These are phyloP conservation scores for Aspergillus ruber DNA, from an alignment of 2,329 filamentous ascomycete species.

Conservation along the genomic window DNA sequence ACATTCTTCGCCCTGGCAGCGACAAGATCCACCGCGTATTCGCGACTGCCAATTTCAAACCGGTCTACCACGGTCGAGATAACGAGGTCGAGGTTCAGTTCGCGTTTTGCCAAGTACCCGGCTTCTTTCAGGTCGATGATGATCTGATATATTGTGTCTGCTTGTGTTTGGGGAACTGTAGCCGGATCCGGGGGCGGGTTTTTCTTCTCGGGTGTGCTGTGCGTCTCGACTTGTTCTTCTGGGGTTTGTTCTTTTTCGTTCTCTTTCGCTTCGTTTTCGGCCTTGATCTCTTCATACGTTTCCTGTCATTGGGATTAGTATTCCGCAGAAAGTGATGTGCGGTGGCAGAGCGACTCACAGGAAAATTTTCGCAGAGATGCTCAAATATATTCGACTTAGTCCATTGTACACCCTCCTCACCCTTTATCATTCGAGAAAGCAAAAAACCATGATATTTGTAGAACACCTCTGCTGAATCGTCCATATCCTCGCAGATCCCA, in stretches of 20 bases:
- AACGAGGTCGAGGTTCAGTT: conserved; percentile 31
- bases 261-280: conserved; percentile 16
- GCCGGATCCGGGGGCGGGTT: conserved; percentile 15
- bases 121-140: conserved; percentile 35
- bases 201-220: not conserved
- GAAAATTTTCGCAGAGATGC: conserved; percentile 39
- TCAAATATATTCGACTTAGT: conserved; percentile 37
- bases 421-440: conserved; percentile 43
- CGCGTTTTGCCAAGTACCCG: conserved; percentile 36
- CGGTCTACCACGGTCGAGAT: conserved; percentile 26
- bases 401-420: conserved; percentile 41
- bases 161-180: conserved; percentile 26
- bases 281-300: conserved; percentile 26
- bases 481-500: conserved; percentile 36
- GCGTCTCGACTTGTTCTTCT: conserved; percentile 3
- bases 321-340: too few relatives aligned
- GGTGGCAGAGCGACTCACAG: conserved; percentile 20
- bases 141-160: conserved; percentile 30
- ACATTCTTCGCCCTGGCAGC: conserved; percentile 25
- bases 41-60: conserved; percentile 26
- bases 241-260: not conserved
- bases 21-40: conserved; percentile 33
- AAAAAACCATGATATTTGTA: conserved; percentile 41
- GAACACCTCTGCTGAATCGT: conserved; percentile 43
- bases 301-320: conserved; percentile 16